These are phyloP conservation scores for Gossypium australe DNA, from an alignment of 345 rosid genomes.

Conservation along the genomic window DNA sequence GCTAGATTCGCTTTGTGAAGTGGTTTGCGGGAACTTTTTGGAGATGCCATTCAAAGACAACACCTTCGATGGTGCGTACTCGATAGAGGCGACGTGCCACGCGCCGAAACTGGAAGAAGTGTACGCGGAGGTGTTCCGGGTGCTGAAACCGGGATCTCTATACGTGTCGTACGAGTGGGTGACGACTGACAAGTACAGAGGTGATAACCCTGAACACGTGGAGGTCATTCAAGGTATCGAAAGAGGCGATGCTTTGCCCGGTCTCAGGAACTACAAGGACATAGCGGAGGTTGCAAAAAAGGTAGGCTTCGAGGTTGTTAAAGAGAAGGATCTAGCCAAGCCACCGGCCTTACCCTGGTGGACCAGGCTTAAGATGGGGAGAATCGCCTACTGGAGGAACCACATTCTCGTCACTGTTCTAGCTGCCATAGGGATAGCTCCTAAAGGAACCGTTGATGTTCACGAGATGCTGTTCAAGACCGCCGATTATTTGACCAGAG, in stretches of 20 bases:
- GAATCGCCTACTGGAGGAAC: slow-evolving; percentile 92
- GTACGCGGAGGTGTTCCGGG: slow-evolving; percentile 71
- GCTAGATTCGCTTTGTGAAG: slow-evolving; percentile 67
- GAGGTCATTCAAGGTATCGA: slow-evolving; percentile 85
- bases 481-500: slow-evolving; percentile 71
- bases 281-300: slow-evolving; percentile 59
- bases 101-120: slow-evolving; percentile 90
- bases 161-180: slow-evolving; percentile 95
- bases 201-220: slow-evolving; percentile 48
- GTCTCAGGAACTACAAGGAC: slow-evolving; percentile 53
- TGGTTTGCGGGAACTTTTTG: slow-evolving; percentile 84
- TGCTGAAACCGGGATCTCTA: slow-evolving; percentile 73
- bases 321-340: slow-evolving; percentile 74
- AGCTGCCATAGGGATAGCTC: slow-evolving; percentile 70
- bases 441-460: slow-evolving; percentile 91
- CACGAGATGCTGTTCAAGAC: slow-evolving; percentile 89
- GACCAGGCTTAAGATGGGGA: slow-evolving; percentile 79
- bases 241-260: slow-evolving; percentile 87
- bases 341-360: slow-evolving; percentile 94
- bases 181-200: slow-evolving; percentile 60
- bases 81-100: slow-evolving; percentile 97
- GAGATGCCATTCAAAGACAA: slow-evolving; percentile 77
- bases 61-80: slow-evolving; percentile 94
- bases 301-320: slow-evolving; percentile 80
- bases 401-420: slow-evolving; percentile 71